Evolutionary conservation across 345 rosid genomes (phyloP), one percentile per base, ranked within the genome.

Genomic region (Odontarrhena argentea): DNA sequence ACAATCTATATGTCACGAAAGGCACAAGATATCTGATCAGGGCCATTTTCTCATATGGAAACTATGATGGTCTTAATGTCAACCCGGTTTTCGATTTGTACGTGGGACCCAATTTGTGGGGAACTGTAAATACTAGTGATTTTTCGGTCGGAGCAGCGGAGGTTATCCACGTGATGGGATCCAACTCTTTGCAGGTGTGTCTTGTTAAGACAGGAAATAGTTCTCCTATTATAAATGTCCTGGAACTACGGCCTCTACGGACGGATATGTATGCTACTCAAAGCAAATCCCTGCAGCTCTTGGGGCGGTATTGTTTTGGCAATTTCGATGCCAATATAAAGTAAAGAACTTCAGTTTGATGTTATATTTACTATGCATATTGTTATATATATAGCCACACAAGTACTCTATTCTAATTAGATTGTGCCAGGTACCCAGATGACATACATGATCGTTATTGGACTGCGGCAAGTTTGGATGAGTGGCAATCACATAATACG

Each of bases 31-130:
- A 81, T 32, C 1, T 76, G 32, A 78, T 81, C 56, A 53, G 60
- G 49, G 82, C 79, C 8, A 18, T 70, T 2, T 78, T 78, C 10
- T 0, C 25, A n/a, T 70, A 78, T 22, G 82, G 82, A 51, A 74
- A 81, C 30, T 78, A 81, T 3, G 85, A 81, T 32, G 62, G 65
- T 12, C 35, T 43, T 18, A 48, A 50, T 1, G 10, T 15, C 4
- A 37, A 1, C 36, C 85, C 84, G 0, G 12, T 40, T 2, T 80
- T 78, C 3, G 76, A 78, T 22, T 26, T 76, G 4, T 60, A 69
- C 62, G 6, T 75, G 1, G 85, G 79, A 9, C 74, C 65, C 0
- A 73, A 70, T 46, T 1, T 61, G 5, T 81, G 80, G 80, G 30
- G 18, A 18, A 69, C 68, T 7, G 74, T 81, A 45, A 60, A 36